Conservation (phyloP, 805 yeast genomes). For the Ogataea salicorniae region DNA sequence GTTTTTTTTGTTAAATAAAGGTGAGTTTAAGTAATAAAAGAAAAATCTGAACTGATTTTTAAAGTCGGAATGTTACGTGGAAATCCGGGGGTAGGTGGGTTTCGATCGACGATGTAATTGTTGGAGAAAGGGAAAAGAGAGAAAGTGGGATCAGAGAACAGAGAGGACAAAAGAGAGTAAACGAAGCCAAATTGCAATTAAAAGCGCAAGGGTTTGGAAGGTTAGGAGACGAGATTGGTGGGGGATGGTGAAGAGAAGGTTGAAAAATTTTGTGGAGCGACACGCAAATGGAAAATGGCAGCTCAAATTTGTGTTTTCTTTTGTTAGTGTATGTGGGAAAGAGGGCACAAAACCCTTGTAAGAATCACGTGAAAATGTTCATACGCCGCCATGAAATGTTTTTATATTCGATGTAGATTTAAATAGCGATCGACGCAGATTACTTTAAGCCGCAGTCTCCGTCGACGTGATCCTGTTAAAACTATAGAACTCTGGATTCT, state of each 20-base stretch:
- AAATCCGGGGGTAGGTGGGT: slow-evolving; percentile 67
- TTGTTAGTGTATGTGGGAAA: background rate
- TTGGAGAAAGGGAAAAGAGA: background rate
- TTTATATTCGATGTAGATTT: too few species aligned
- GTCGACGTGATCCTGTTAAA: too few species aligned
- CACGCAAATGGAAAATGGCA: background rate
- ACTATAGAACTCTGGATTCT: too few species aligned
- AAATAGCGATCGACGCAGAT: background rate
- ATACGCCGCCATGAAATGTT: too few species aligned
- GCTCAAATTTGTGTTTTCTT: background rate
- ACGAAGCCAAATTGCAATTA: background rate
- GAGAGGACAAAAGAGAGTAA: background rate
- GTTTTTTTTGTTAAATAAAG: background rate
- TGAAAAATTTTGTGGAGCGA: background rate
- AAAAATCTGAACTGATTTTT: slow-evolving; percentile 6
- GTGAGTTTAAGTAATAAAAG: background rate
- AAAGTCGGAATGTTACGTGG: slow-evolving; percentile 65
- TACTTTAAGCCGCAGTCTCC: too few species aligned
- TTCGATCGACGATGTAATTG: slow-evolving; percentile 46
- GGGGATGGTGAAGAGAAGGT: background rate
- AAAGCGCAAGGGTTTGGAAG: background rate
- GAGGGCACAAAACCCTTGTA: background rate
- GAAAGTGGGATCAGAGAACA: background rate
- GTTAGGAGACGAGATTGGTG: background rate
- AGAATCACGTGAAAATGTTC: background rate